Evolutionary conservation across 805 yeast species (phyloP), one percentile per base, ranked within the genome.

Genomic region (Ogataea pini): DNA sequence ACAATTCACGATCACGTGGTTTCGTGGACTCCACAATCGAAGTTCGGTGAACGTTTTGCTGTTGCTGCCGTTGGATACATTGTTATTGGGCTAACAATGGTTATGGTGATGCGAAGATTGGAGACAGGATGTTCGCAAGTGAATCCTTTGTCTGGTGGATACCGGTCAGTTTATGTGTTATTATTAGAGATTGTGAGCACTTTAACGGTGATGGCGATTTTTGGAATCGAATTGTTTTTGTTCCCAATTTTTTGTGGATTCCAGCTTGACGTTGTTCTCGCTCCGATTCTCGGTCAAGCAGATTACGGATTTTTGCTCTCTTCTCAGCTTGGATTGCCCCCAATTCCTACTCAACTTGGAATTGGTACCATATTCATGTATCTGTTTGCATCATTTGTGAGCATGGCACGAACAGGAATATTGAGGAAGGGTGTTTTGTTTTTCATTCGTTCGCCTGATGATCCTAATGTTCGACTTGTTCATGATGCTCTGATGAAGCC

Each of bases 401-500:
- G 95, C 16, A 85, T 90, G 90, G 77, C 84, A 17, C 76, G 99
- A 52, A 71, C 77, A 38, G 69, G 72, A 50, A 82, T 89, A 33
- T 75, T 92, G 49, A 78, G 99, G 47, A 85, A 86, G 0, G 99
- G 99, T 10, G 96, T 89, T 7, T 72, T 94, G 40, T 94, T 82
- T 65, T 94, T 94, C 70, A 86, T 94, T 51, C 78, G 96, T 58
- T 89, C 96, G 18, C 96, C 97, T 4, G 97, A 90, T 58, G 97
- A 94, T 63, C 96, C 96, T 33, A 86, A 88, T 57, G 83, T 89
- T 39, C 81, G 92, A 55, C 78, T 94, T 10, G 77, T 92, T 36
- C 92, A 89, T 55, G 96, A 91, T 62, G 94, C 96, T 1, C 67
- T 94, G 45, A 85, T 86, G 49, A 82, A 86, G 55, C 87, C 96